phyloP scores from a whole-genome alignment of 495 filamentous ascomycete genomes.

The Talaromyces liani region DNA sequence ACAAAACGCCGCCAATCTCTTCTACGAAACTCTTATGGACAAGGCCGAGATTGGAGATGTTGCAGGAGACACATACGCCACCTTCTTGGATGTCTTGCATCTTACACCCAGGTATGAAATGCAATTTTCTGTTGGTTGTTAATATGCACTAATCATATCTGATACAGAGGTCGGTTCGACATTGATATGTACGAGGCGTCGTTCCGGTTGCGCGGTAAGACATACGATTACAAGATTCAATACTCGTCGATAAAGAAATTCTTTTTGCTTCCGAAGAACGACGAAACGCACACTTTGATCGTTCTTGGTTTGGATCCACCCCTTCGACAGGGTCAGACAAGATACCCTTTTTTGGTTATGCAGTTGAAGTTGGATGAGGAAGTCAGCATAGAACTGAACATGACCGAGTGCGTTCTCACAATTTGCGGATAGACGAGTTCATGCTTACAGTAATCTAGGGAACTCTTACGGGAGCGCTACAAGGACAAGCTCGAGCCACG shows the following conservation, averaged over 20 bases:
- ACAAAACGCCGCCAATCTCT: slow-evolving; percentile 87
- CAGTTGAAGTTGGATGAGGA: slow-evolving; percentile 98
- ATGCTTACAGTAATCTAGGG: slow-evolving; percentile 27
- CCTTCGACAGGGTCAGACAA: slow-evolving; percentile 92
- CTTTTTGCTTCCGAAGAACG: slow-evolving; percentile 94
- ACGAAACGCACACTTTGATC: slow-evolving; percentile 91
- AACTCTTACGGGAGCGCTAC: slow-evolving; percentile 71
- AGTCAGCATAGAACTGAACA: slow-evolving; percentile 91
- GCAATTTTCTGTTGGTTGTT: neutral
- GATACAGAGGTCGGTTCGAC: slow-evolving; percentile 87
- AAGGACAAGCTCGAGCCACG: slow-evolving; percentile 77
- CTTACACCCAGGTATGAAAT: slow-evolving; percentile 79
- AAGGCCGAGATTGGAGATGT: slow-evolving; percentile 99
- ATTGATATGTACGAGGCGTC: slow-evolving; percentile 99
- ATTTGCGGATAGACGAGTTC: neutral
- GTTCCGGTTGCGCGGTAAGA: slow-evolving; percentile 96
- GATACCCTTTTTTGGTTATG: slow-evolving; percentile 99
- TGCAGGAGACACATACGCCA: slow-evolving; percentile 93
- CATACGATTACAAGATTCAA: slow-evolving; percentile 99
- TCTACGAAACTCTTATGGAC: slow-evolving; percentile 95
- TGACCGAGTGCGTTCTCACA: slow-evolving; percentile 67
- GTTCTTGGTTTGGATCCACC: slow-evolving; percentile 94
- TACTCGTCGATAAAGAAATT: slow-evolving; percentile 98
- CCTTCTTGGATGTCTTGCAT: slow-evolving; percentile 94
- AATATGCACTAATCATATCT: slow-evolving; percentile 20